Evolutionary conservation across 148 eudicot species (phyloP), one percentile per base, ranked within the genome.

Genomic region (Camellia japonica): DNA sequence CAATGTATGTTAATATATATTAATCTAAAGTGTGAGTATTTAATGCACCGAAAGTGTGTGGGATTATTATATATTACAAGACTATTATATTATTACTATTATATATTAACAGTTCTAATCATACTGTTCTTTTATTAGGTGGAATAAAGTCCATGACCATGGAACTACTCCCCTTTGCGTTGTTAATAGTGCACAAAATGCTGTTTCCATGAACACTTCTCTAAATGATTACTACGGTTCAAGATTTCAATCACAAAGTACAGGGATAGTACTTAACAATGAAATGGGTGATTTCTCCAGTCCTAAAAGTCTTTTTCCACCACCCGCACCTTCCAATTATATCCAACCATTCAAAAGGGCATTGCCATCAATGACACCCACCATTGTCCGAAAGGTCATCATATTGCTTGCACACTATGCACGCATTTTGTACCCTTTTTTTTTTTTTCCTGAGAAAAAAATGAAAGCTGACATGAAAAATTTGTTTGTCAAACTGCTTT

Each of bases 221-320:
- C 68, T 80, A 30, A 86, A 86, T 41, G 66, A 69, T 15, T 79
- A 75, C 41, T 86, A 83, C 56, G 88, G 86, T 15, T 63, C 82
- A 9, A 62, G 66, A 18, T 49, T 86, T 67, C 81, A 77, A 15
- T 86, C 88, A 6, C 80, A 76, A 44, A 18, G 65, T 56, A 86
- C 86, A 0, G 86, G 88, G 15, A 83, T 86, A 49, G 11, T 86
- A 19, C 86, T 86, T 15, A 86, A 86, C 80, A 83, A 86, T 43
- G 86, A 86, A 80, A 86, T 86, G 88, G 88, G 74, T 42, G 88
- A 86, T 59, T 86, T 86, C 74, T 86, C 88, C 1, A 62, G 73
- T 18, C 84, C 87, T n/a, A 65, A 41, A 60, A 75, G 80, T 41
- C 13, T 66, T 41, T 59, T 80, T 9, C 74, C 51, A n/a, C 88